Evolutionary conservation across 805 yeast genomes (phyloP), one percentile per base, ranked within the genome.

Genomic region (Cyberlindnera amylophila): DNA sequence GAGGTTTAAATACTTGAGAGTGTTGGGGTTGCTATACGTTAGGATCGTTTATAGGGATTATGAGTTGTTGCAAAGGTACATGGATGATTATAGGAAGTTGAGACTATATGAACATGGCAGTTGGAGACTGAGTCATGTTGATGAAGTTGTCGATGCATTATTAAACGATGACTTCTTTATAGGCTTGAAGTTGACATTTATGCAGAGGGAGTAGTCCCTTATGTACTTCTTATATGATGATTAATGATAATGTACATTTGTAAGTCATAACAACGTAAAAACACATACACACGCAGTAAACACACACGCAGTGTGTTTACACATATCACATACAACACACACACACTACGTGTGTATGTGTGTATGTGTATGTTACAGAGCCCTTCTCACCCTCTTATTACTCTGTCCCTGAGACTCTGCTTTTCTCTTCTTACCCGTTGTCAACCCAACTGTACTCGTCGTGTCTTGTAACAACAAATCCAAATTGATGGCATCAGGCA

Each of bases 401-500:
- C 47, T 47, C 17, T 52, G 54, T 14, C 47, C 51, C 16, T 46
- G 38, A 8, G 33, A 42, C 18, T 42, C 50, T 6, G 50, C 48
- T 36, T 45, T 50, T 44, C 57, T 50, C 52, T 51, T 57, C 44
- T 49, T 56, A n/a, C 34, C 29, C 13, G 21, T 26, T 7, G 13
- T 33, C 16, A 14, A 4, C 17, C 41, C 10, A 27, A 17, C 19
- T n/a, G 23, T 14, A 9, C 34, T 32, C n/a, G 39, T 29, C 15
- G 55, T 57, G 45, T 78, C 84, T 14, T 78, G 73, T 38, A 84
- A 64, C 24, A 82, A 59, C 14, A 72, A 64, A 44, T 84, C 91
- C 37, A 91, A 63, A 44, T 91, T 87, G 49, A 90, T 64, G 15
- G 89, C 81, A 52, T 90, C 98, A 0, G 97, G 97, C 24, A 90